Evolutionary conservation across 73 alveolate species (phyloP).

Genomic region (Tetrahymena elliotti): DNA sequence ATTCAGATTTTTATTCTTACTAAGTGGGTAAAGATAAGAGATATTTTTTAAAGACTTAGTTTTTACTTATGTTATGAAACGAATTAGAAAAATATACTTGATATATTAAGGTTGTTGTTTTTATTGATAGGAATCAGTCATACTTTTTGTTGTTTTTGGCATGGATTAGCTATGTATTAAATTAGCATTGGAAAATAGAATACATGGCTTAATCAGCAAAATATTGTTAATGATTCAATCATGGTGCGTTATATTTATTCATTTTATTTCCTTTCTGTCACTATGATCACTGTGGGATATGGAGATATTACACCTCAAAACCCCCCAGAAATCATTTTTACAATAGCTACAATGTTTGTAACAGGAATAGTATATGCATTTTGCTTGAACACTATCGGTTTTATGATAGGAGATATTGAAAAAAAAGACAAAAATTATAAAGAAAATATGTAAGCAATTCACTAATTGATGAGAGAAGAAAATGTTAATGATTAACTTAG

Average conservation of each 20-base stretch:
- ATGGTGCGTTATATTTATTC: slow-evolving; percentile 17
- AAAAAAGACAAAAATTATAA: slow-evolving; percentile 3
- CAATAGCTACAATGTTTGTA: slow-evolving; percentile 24
- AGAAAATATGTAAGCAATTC: slow-evolving; percentile 33
- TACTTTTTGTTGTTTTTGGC: not conserved
- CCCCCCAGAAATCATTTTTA: slow-evolving; percentile 11
- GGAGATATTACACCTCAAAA: slow-evolving; percentile 42
- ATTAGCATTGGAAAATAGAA: not conserved
- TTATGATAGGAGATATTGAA: slow-evolving; percentile 19
- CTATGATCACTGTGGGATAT: slow-evolving; percentile 44
- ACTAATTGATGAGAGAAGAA: slow-evolving; percentile 14
- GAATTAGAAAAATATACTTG: not conserved
- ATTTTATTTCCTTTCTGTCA: slow-evolving; percentile 21
- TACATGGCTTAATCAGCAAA: not conserved
- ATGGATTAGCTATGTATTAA: not conserved
- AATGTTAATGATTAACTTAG: not conserved
- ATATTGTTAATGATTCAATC: not conserved
- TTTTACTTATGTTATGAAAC: not conserved
- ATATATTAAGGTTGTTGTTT: not conserved
- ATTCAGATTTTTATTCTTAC: not conserved
- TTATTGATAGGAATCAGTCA: not conserved
- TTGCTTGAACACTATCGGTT: slow-evolving; percentile 25
- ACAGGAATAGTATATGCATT: slow-evolving; percentile 29
- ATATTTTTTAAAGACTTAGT: not conserved
- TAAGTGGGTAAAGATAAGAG: not conserved